phyloP scores from a whole-genome alignment of 2,329 filamentous ascomycete genomes.

The Mariannaea elegans region DNA sequence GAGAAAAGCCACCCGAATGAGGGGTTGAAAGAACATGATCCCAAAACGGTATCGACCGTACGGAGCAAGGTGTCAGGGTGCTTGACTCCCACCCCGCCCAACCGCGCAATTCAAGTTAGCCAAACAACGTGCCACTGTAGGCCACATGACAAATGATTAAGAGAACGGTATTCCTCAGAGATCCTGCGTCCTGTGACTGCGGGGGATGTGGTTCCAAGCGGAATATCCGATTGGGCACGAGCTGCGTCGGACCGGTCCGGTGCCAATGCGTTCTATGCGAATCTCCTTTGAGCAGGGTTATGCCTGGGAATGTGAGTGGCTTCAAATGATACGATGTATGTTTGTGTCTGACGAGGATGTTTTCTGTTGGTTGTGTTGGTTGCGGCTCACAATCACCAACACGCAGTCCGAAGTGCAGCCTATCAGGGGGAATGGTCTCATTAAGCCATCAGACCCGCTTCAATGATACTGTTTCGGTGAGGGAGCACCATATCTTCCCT shows the following conservation, averaged over 20 bases:
- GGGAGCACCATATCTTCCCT: background rate
- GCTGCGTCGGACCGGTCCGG: background rate
- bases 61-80: background rate
- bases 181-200: background rate
- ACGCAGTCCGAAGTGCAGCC: background rate
- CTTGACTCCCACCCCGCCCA: background rate
- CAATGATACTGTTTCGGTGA: background rate
- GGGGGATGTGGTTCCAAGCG: background rate
- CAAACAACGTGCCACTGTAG: background rate
- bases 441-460: background rate
- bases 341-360: background rate
- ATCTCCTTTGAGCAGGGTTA: background rate
- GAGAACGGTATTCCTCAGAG: background rate
- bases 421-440: background rate
- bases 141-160: background rate
- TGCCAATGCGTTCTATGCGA: background rate
- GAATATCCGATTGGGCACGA: conserved; percentile 3
- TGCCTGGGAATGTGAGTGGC: background rate
- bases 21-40: background rate
- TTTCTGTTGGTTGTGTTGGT: background rate
- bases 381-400: background rate
- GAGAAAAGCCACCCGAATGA: background rate
- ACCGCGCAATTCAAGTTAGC: background rate
- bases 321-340: background rate
- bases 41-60: background rate